A percentile compares a stretch with the other conserved stretches of the same genome.
These are phyloP conservation scores for Nemania bipapillata DNA, from an alignment of 2,329 filamentous ascomycete genomes.

Conservation along the genomic window DNA sequence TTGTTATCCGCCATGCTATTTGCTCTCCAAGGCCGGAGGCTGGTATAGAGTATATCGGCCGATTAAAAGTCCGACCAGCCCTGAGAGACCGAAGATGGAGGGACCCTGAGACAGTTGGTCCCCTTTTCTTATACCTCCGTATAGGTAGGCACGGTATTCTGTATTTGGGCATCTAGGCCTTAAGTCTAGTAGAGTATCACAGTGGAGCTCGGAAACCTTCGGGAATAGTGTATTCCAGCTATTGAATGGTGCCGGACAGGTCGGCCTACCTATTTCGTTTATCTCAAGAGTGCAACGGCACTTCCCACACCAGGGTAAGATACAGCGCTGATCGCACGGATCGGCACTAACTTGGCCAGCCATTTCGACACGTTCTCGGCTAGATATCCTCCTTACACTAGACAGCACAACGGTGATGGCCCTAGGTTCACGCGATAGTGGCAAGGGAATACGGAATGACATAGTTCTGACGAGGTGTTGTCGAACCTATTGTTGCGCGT, in stretches of 20 bases:
- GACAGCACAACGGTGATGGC: constrained; percentile 4
- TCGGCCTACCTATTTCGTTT: constrained; percentile 17
- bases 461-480: constrained; percentile 22
- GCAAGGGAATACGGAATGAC: constrained; percentile 10
- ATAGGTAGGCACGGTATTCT: neutral
- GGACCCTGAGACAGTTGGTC: constrained; percentile 23
- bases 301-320: constrained; percentile 27
- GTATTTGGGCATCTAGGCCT: neutral
- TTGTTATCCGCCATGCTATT: neutral
- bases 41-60: too few relatives aligned
- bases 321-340: constrained; percentile 27
- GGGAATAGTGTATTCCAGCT: constrained; percentile 8
- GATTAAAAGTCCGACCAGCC: neutral
- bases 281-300: constrained; percentile 23
- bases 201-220: constrained; percentile 6
- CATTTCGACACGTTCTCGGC: constrained; percentile 11
- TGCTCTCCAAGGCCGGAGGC: neutral
- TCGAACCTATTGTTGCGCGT: neutral
- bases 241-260: neutral
- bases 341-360: constrained; percentile 27
- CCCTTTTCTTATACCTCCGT: constrained; percentile 8
- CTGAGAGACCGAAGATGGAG: constrained; percentile 14
- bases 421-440: constrained; percentile 2
- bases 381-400: neutral
- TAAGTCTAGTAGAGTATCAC: too few relatives aligned